Conservation (phyloP, 179 eudicot genomes). For the Amaranthus tricolor region DNA sequence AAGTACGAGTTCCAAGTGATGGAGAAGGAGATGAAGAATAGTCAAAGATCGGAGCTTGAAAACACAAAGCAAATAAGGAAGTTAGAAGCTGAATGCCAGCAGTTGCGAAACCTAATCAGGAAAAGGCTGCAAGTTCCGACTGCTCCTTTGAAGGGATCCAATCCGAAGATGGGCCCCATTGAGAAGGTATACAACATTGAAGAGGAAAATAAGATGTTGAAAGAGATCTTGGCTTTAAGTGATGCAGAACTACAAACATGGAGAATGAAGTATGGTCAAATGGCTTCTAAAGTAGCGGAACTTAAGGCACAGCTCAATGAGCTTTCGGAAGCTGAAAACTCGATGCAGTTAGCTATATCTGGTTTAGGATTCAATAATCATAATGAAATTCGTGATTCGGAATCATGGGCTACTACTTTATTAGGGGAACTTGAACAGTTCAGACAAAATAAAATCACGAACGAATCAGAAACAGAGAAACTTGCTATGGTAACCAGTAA, state of each 20-base stretch:
- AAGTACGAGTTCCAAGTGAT: slow-evolving; percentile 63
- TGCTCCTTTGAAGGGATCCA: slow-evolving; percentile 27
- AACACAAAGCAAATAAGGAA: slow-evolving; percentile 45
- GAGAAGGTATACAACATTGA: slow-evolving; percentile 49
- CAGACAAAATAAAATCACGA: slow-evolving; percentile 22
- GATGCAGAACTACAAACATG: slow-evolving; percentile 54
- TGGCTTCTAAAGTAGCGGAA: slow-evolving; percentile 36
- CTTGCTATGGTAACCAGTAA: slow-evolving; percentile 44
- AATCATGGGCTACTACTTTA: slow-evolving; percentile 44
- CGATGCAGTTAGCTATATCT: slow-evolving; percentile 35
- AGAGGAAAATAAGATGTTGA: slow-evolving; percentile 59
- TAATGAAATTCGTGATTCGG: slow-evolving; percentile 28
- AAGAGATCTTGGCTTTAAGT: slow-evolving; percentile 47
- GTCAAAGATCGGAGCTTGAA: slow-evolving; percentile 44
- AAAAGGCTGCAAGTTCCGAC: slow-evolving; percentile 47
- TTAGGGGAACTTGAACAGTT: slow-evolving; percentile 38
- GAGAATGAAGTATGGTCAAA: slow-evolving; percentile 33
- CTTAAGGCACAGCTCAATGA: slow-evolving; percentile 46
- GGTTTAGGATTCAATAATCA: slow-evolving; percentile 22
- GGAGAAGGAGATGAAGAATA: slow-evolving; percentile 57
- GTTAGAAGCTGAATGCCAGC: slow-evolving; percentile 71
- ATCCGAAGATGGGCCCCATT: slow-evolving; percentile 31
- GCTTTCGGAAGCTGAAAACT: slow-evolving; percentile 32
- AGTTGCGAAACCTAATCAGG: slow-evolving; percentile 47
- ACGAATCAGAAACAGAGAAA: slow-evolving; percentile 45